phyloP scores from a whole-genome alignment of 495 filamentous ascomycete species.

The Staphylotrichum longicolle region DNA sequence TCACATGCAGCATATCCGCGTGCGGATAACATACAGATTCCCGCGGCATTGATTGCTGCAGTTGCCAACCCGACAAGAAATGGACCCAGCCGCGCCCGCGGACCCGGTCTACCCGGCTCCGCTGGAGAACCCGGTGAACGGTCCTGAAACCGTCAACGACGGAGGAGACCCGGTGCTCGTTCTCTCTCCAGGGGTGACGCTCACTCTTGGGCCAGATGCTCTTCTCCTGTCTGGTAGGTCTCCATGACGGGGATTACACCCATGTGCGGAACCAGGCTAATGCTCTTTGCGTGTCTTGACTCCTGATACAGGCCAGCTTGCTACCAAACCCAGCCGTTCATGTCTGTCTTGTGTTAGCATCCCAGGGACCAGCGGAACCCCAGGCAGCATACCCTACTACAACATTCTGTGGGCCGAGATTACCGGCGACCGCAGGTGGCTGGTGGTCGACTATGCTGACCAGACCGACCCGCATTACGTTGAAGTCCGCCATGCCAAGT shows the following conservation, averaged over 20 bases:
- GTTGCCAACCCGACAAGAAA: conserved; percentile 4
- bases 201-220: conserved; percentile 26
- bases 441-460: conserved; percentile 74
- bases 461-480: conserved; percentile 24
- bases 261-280: neutral
- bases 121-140: too few species aligned
- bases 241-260: neutral
- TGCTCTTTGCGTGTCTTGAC: neutral
- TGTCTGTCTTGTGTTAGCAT: conserved; percentile 20
- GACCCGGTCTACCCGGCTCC: conserved; percentile 8
- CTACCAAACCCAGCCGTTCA: conserved; percentile 24
- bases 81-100: conserved; percentile 16
- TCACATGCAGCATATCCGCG: conserved; percentile 8
- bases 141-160: neutral
- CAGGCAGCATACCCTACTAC: conserved; percentile 63
- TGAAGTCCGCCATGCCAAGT: conserved; percentile 26
- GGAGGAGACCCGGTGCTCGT: conserved; percentile 21
- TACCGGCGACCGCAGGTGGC: conserved; percentile 49
- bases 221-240: conserved; percentile 28
- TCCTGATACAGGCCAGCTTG: conserved; percentile 20
- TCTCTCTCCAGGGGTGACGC: conserved; percentile 29
- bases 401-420: conserved; percentile 80
- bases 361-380: conserved; percentile 22
- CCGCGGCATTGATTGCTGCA: neutral
- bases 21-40: neutral